Conservation (phyloP, 2,329 filamentous ascomycete genomes). For the Aureobasidium mangrovei region DNA sequence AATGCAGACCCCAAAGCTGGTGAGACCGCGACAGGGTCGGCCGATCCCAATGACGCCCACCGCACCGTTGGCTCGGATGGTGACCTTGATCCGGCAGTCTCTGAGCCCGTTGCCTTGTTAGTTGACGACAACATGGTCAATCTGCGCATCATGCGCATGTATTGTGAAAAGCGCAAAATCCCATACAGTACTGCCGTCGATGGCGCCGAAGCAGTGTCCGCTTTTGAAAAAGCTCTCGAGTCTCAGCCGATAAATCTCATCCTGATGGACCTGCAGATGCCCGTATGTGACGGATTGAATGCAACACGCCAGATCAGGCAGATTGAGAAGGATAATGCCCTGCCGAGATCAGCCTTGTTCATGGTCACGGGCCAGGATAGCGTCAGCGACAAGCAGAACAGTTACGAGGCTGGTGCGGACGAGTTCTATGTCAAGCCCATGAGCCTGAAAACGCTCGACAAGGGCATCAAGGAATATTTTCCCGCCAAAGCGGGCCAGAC, state of each 20-base stretch:
- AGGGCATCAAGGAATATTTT: conserved; percentile 16
- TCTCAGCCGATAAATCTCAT: conserved; percentile 32
- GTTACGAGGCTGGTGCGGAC: conserved; percentile 29
- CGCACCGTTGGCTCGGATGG: not conserved
- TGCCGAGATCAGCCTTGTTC: conserved; percentile 29
- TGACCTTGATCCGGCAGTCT: not conserved
- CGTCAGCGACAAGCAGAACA: conserved; percentile 27
- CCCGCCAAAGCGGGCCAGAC: not conserved
- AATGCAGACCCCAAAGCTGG: conserved; percentile 2
- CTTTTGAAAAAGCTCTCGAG: conserved; percentile 22
- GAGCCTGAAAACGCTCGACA: conserved; percentile 23
- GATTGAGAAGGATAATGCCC: conserved; percentile 27
- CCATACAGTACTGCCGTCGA: conserved; percentile 37
- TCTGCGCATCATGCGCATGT: conserved; percentile 40
- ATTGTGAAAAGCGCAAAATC: conserved; percentile 37
- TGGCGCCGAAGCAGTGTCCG: conserved; percentile 37
- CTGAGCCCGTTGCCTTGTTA: conserved; percentile 29
- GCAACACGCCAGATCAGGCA: conserved; percentile 32
- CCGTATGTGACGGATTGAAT: conserved; percentile 35
- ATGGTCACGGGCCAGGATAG: conserved; percentile 32
- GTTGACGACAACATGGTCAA: conserved; percentile 45
- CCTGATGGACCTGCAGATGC: conserved; percentile 39
- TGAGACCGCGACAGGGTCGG: conserved; percentile 4
- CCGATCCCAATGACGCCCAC: not conserved
- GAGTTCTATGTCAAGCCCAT: conserved; percentile 33